Base-by-base conservation (phyloP, 176 grass and related monocot species). In the Oryza brachyantha region DNA sequence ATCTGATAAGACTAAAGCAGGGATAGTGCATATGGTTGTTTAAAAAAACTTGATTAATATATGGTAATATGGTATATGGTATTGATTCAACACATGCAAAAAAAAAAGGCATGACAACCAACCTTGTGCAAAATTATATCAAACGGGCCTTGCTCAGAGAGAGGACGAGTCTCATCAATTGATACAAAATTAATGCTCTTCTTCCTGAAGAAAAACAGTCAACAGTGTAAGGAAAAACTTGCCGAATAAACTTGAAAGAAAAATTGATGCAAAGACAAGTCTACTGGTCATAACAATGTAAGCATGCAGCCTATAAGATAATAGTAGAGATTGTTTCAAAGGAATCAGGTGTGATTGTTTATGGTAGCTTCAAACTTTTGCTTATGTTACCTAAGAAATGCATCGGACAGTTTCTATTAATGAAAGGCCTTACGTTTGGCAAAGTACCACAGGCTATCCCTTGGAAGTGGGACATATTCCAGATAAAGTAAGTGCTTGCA, bases 81-180 rank as follows among this genome's bases (percentile, higher is more conserved):
- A 82, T 26, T 65, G 22, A 45, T 74, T 29, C 55, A n/a, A n/a
- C 27, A 26, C 26, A 64, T 48, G 31, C 29, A 41, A 78, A 64
- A 11, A 78, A 64, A 11, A 78, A 70, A 78, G 43, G 39, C 31
- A 73, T 5, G 37, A 5, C 0, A 0, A 72, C 70, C n/a, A 59
- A 96, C 93, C 93, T 96, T 96, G 54, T 96, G 93, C 82, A 96
- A 83, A 76, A 96, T 86, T 38, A 96, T 89, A 73, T 96, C 89
- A 83, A 96, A 96, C 50, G 90, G 93, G 17, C 93, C 93, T 96
- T 96, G 93, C 77, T 96, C 85, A 13, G 84, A 74, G 9, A 96
- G 84, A 38, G 90, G 85, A 21, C 25, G 57, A 37, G 35, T 71
- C 19, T 84, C 82, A 81, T 96, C 93, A 71, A 96, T 96, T 58